Evolutionary conservation across 2,329 filamentous ascomycete genomes (phyloP).

Genomic region (Phoma sp.): DNA sequence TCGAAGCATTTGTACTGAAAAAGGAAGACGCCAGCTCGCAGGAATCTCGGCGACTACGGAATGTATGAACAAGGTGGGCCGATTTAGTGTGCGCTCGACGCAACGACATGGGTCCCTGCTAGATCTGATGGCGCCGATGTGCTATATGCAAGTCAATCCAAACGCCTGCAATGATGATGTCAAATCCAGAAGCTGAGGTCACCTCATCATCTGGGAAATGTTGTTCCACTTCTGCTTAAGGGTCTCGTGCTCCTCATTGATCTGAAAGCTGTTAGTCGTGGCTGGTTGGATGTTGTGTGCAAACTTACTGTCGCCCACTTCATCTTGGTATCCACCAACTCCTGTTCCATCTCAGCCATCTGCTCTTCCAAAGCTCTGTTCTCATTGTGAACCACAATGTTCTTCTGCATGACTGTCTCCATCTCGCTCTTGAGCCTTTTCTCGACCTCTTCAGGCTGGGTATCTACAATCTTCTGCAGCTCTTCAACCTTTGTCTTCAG

Average conservation of each 20-base stretch:
- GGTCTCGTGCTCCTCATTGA: conserved; percentile 56
- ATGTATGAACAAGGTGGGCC: conserved; percentile 43
- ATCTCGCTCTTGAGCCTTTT: conserved; percentile 81
- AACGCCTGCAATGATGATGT: conserved; percentile 26
- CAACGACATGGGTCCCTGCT: conserved; percentile 23
- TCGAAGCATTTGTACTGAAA: conserved; percentile 10
- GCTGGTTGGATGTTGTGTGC: conserved; percentile 49
- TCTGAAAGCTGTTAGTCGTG: conserved; percentile 46
- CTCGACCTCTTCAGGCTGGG: conserved; percentile 88
- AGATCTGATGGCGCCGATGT: conserved; percentile 29
- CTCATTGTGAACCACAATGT: conserved; percentile 91
- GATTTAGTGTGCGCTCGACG: conserved; percentile 37
- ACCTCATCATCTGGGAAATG: conserved; percentile 55
- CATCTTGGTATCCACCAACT: conserved; percentile 93
- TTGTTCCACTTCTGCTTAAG: conserved; percentile 58
- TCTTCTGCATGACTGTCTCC: conserved; percentile 89
- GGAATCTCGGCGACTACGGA: conserved; percentile 6
- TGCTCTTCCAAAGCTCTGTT: conserved; percentile 89
- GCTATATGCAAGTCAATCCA: conserved; percentile 30
- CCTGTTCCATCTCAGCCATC: conserved; percentile 88
- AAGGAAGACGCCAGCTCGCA: conserved; percentile 9
- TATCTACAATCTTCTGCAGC: conserved; percentile 84
- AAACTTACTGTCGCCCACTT: conserved; percentile 85
- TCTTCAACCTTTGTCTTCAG: conserved; percentile 85
- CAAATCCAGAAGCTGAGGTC: conserved; percentile 22